phyloP scores from a whole-genome alignment of 1,284 basidiomycete species.

The Vanrija sp. region DNA sequence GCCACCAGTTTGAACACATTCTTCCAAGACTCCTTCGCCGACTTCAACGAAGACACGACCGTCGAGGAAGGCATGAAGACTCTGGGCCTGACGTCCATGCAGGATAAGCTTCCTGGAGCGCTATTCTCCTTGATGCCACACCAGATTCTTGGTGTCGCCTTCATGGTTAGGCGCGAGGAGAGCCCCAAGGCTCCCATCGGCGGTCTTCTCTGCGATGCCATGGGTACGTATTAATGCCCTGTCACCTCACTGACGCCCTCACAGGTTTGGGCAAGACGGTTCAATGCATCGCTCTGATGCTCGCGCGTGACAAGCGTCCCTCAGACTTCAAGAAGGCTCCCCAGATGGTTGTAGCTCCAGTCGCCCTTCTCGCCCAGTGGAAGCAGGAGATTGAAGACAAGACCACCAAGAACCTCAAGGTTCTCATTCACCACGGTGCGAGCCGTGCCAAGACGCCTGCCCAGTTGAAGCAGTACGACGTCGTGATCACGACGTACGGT shows the following conservation, averaged over 20 bases:
- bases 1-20: constrained; percentile 28
- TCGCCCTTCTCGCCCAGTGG: constrained; percentile 50
- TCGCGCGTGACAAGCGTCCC: constrained; percentile 36
- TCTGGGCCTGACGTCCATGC: constrained; percentile 22
- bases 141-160: constrained; percentile 46
- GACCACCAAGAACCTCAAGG: constrained; percentile 30
- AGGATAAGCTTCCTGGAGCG: constrained; percentile 27
- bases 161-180: constrained; percentile 45
- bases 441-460: constrained; percentile 28
- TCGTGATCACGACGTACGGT: constrained; percentile 57
- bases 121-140: constrained; percentile 43
- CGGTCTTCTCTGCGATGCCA: constrained; percentile 43
- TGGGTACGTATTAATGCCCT: constrained; percentile 19
- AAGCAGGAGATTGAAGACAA: constrained; percentile 49
- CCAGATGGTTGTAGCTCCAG: constrained; percentile 49
- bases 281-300: constrained; percentile 47
- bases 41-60: constrained; percentile 35
- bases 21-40: constrained; percentile 32
- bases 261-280: constrained; percentile 49
- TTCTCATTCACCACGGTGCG: constrained; percentile 46
- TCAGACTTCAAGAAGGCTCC: constrained; percentile 34
- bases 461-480: constrained; percentile 51
- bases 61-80: constrained; percentile 30
- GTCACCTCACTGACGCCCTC: constrained; percentile 4
- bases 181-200: constrained; percentile 31